These are phyloP conservation scores for Metarhizium anisopliae DNA, from an alignment of 2,329 filamentous ascomycete species.

Conservation along the genomic window DNA sequence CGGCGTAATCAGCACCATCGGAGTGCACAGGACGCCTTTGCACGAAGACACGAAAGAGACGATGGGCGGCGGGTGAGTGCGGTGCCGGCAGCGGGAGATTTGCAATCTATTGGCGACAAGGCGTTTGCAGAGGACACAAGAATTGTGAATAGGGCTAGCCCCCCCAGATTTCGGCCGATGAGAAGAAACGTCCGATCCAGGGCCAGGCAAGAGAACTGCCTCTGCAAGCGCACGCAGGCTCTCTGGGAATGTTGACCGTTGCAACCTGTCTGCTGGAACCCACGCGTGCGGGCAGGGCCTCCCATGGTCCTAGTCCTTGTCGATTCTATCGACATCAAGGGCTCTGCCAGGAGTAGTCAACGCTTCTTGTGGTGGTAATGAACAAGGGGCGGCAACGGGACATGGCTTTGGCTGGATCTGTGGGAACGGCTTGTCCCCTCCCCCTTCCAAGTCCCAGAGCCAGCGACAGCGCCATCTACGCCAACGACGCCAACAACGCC, in stretches of 20 bases:
- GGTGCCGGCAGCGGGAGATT: background rate
- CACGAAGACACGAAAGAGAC: background rate
- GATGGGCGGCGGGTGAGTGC: background rate
- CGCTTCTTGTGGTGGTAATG: background rate
- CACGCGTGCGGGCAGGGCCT: conserved; percentile 3
- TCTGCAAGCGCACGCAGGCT: background rate
- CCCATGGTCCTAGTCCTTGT: conserved; percentile 4
- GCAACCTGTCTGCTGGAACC: conserved; percentile 4
- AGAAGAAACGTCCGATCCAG: background rate
- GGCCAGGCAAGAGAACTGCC: background rate
- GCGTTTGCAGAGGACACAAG: background rate
- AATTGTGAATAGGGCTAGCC: background rate
- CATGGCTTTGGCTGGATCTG: conserved; percentile 6
- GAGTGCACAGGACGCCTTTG: background rate
- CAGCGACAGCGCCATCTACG: background rate
- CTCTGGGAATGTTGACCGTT: background rate
- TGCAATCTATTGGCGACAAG: background rate
- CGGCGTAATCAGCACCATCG: background rate
- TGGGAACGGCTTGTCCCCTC: conserved; percentile 3
- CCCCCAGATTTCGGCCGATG: background rate
- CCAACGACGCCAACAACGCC: background rate
- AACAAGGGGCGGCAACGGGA: conserved; percentile 8
- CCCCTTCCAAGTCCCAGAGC: background rate
- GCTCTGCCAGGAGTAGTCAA: conserved; percentile 1
- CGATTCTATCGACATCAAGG: conserved; percentile 3